Evolutionary conservation across 148 eudicot species (phyloP).

Genomic region (Rhododendron ferrugineum): DNA sequence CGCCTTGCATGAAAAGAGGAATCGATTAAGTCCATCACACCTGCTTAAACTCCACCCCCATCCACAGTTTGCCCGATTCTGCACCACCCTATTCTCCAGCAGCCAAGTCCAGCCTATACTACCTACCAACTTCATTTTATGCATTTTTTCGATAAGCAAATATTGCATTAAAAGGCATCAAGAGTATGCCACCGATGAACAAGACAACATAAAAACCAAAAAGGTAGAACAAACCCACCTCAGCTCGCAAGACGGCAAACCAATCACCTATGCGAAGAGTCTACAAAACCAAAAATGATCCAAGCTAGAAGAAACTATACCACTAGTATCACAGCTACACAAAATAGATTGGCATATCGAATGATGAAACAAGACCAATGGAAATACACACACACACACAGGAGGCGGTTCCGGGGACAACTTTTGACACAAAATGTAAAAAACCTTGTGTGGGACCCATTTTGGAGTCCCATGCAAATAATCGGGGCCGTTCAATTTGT

Average conservation of each 20-base stretch:
- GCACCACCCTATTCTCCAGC: background rate
- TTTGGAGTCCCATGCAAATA: too few relatives aligned
- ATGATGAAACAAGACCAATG: too few relatives aligned
- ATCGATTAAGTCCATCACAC: background rate
- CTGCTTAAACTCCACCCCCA: background rate
- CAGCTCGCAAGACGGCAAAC: background rate
- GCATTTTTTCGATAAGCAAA: background rate
- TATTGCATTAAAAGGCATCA: background rate
- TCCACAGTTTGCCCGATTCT: background rate
- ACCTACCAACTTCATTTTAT: background rate
- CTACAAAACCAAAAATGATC: background rate
- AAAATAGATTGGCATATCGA: too few relatives aligned
- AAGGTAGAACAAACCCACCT: background rate
- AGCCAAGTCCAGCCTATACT: background rate
- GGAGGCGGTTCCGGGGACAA: too few relatives aligned
- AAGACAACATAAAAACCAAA: background rate
- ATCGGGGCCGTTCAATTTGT: too few relatives aligned
- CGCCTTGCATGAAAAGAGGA: background rate
- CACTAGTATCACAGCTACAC: too few relatives aligned
- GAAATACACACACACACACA: too few relatives aligned
- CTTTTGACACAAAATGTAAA: too few relatives aligned
- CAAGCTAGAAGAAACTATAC: too few relatives aligned
- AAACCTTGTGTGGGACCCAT: too few relatives aligned
- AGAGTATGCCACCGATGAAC: background rate
- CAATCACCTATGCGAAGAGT: background rate